These are phyloP conservation scores for Monilinia aucupariae DNA, from an alignment of 2,329 filamentous ascomycete genomes.

Conservation along the genomic window DNA sequence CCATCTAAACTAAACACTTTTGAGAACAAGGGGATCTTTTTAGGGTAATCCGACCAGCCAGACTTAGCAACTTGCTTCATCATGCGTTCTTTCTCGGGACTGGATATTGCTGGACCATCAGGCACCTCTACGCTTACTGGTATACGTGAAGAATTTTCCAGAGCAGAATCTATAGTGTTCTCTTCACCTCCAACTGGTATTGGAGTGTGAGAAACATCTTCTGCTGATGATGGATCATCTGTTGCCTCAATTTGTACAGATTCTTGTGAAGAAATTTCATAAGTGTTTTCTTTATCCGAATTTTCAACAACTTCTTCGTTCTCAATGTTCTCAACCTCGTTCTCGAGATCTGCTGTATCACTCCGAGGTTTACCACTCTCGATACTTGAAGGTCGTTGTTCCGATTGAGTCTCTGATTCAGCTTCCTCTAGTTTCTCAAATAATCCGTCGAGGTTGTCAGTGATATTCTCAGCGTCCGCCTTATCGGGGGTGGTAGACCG, in stretches of 20 bases:
- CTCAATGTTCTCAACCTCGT: background rate
- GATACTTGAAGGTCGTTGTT: background rate
- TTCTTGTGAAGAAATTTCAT: background rate
- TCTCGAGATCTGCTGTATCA: background rate
- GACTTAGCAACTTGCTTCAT: slow-evolving; percentile 5
- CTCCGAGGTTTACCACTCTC: background rate
- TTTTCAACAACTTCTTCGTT: background rate
- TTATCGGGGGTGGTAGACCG: background rate
- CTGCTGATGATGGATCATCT: background rate
- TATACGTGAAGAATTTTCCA: background rate
- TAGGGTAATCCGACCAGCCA: slow-evolving; percentile 8
- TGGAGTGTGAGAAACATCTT: no score
- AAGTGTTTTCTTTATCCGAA: background rate
- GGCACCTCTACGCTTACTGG: background rate
- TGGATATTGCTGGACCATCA: background rate
- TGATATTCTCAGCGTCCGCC: background rate
- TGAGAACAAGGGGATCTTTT: background rate
- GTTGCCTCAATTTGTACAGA: background rate
- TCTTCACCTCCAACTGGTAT: background rate
- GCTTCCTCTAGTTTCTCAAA: slow-evolving; percentile 4
- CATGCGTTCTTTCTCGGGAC: background rate
- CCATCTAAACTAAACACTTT: slow-evolving; percentile 14
- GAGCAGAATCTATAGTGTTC: background rate
- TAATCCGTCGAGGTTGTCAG: slow-evolving; percentile 5
- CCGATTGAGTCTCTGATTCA: background rate